Evolutionary conservation across 768 basidiomycete genomes (phyloP).

Genomic region (Mycena epipterygia): DNA sequence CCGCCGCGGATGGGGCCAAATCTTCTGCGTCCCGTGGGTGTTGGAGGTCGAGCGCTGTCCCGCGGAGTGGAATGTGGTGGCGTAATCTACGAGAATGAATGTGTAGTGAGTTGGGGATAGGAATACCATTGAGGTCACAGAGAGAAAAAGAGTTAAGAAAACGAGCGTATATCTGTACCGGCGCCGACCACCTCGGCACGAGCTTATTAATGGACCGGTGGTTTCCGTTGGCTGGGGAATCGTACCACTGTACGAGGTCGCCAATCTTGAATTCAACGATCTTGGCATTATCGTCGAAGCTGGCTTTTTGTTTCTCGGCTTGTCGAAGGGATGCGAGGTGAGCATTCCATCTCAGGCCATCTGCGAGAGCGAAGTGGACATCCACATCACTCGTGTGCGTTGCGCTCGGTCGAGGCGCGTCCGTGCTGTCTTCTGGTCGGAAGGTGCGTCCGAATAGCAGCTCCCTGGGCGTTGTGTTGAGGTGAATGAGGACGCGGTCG

Average conservation of each 20-base stretch:
- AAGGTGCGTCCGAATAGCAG: slow-evolving; percentile 47
- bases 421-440: slow-evolving; percentile 23
- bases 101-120: slow-evolving; percentile 23
- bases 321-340: slow-evolving; percentile 32
- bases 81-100: slow-evolving; percentile 32
- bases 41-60: slow-evolving; percentile 34
- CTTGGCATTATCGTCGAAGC: slow-evolving; percentile 36
- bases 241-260: slow-evolving; percentile 41
- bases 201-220: slow-evolving; percentile 38
- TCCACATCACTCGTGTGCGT: slow-evolving; percentile 2
- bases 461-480: slow-evolving; percentile 40
- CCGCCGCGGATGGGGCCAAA: slow-evolving; percentile 9
- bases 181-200: slow-evolving; percentile 45
- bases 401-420: neutral
- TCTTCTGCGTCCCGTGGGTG: slow-evolving; percentile 26
- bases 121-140: slow-evolving; percentile 33
- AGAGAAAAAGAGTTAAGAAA: too few relatives aligned
- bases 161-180: slow-evolving; percentile 33
- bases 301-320: slow-evolving; percentile 32
- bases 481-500: slow-evolving; percentile 38
- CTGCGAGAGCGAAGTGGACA: too few relatives aligned
- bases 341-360: slow-evolving; percentile 35
- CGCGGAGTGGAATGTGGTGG: slow-evolving; percentile 33
- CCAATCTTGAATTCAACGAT: slow-evolving; percentile 36
- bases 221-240: slow-evolving; percentile 28